Evolutionary conservation across 352 stramenopile genomes (phyloP), one percentile per base, ranked within the genome.

Genomic region (Globisporangium barbulae): DNA sequence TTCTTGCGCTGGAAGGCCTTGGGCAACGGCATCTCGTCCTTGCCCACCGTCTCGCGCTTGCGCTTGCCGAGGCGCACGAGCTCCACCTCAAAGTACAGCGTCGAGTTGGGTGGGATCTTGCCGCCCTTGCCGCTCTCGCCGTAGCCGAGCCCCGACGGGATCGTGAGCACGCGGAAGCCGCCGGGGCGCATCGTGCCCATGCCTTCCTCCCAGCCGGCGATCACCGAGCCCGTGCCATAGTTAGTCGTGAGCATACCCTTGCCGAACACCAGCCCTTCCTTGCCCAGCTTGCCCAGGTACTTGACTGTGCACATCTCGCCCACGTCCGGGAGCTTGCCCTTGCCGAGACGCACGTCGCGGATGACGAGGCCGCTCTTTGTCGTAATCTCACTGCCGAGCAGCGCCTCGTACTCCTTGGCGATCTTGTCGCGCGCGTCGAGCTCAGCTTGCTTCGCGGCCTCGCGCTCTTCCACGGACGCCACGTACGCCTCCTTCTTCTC

Each of bases 201-300:
- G 37, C 80, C 82, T 79, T 93, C 84, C 69, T 93, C 82, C 84
- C 81, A 91, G 31, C 84, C 84, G 56, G 82, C 80, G 70, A 93
- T 93, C 33, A 93, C 78, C 8, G 81, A 90, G 31, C 78, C 78
- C 9, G 78, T 83, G 60, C 82, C 82, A 64, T 77, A 91, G 53
- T 56, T 81, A 6, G 72, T 81, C 9, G 78, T 80, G 17, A 93
- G 79, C 81, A 90, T 93, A 13, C 83, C 84, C 56, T 91, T 91
- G 61, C 84, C 78, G 58, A 93, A 93, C 45, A 89, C 73, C 6
- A 89, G 67, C 10, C 84, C 84, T 21, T 83, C 76, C 21, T 78
- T 74, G 63, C 76, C 84, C 25, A 93, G 68, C 6, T 71, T 74
- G 10, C 78, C 84, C 47, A 75, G 69, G 55, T 93, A 93, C 52